These are phyloP conservation scores for Trichoderma erinaceum DNA, from an alignment of 495 filamentous ascomycete genomes.

Conservation along the genomic window DNA sequence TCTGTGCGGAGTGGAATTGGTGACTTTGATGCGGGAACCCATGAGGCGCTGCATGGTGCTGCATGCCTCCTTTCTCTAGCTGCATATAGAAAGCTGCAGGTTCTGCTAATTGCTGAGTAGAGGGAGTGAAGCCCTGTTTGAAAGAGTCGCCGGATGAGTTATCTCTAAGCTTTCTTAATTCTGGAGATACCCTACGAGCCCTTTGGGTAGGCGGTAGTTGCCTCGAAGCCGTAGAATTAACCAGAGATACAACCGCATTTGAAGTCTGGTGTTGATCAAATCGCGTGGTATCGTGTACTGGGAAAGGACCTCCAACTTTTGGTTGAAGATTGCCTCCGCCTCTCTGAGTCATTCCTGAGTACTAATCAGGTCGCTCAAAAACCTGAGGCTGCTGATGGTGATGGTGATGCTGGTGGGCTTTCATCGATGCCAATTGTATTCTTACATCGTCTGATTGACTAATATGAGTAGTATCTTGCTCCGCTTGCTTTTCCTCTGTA, in stretches of 20 bases:
- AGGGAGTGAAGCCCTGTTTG: neutral
- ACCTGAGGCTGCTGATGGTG: neutral
- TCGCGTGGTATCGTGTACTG: neutral
- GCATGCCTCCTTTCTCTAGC: neutral
- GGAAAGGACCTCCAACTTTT: neutral
- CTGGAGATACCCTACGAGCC: neutral
- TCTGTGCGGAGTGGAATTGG: neutral
- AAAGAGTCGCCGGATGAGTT: neutral
- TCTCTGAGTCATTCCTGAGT: neutral
- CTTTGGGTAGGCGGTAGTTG: neutral
- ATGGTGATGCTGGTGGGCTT: too few species aligned
- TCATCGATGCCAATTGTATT: neutral
- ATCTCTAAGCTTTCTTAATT: neutral
- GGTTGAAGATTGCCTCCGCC: neutral
- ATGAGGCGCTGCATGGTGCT: neutral
- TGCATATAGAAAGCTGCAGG: conserved; percentile 6
- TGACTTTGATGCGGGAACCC: neutral
- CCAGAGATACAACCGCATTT: neutral
- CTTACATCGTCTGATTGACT: neutral
- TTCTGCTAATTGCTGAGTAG: neutral
- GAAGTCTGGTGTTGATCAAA: neutral
- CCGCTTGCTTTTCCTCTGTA: neutral
- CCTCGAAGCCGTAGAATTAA: neutral
- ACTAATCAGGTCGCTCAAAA: neutral
- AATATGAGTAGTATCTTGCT: neutral